These are phyloP conservation scores for Parastagonospora avenae DNA, from an alignment of 2,329 filamentous ascomycete genomes.

Conservation along the genomic window DNA sequence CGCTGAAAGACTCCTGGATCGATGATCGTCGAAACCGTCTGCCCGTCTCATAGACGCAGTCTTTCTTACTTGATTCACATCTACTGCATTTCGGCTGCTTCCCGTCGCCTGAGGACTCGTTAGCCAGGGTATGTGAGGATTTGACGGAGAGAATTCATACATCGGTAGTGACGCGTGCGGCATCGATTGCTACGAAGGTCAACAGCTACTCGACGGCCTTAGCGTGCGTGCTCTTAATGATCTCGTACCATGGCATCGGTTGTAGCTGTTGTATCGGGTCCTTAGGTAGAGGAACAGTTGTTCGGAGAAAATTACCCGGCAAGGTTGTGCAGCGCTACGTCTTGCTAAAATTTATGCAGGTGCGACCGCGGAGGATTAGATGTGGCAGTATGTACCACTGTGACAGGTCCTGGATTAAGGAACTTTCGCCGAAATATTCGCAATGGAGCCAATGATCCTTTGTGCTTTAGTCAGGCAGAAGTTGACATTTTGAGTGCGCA, in stretches of 20 bases:
- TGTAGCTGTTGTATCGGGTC: slow-evolving; percentile 1
- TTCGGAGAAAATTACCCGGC: slow-evolving; percentile 31
- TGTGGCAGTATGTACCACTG: slow-evolving; percentile 3
- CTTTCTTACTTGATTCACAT: slow-evolving; percentile 39
- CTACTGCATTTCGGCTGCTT: slow-evolving; percentile 41
- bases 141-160: slow-evolving; percentile 18
- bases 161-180: slow-evolving; percentile 46
- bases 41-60: slow-evolving; percentile 43
- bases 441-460: slow-evolving; percentile 15
- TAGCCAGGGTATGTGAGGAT: slow-evolving; percentile 8
- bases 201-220: slow-evolving; percentile 9
- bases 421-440: slow-evolving; percentile 19
- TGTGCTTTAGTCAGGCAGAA: slow-evolving; percentile 23
- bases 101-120: slow-evolving; percentile 37
- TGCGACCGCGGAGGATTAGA: slow-evolving; percentile 1
- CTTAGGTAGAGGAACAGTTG: neutral
- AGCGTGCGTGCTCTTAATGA: neutral
- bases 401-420: slow-evolving; percentile 6
- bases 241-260: slow-evolving; percentile 44
- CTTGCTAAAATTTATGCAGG: slow-evolving; percentile 4
- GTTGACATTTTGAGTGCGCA: slow-evolving; percentile 5
- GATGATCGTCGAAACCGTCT: slow-evolving; percentile 44
- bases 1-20: slow-evolving; percentile 38
- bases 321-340: slow-evolving; percentile 7
- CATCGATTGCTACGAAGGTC: slow-evolving; percentile 40